A percentile compares a stretch with the other conserved stretches of the same genome.
phyloP scores from a whole-genome alignment of 1,284 basidiomycete species.

The Cerrena zonata region DNA sequence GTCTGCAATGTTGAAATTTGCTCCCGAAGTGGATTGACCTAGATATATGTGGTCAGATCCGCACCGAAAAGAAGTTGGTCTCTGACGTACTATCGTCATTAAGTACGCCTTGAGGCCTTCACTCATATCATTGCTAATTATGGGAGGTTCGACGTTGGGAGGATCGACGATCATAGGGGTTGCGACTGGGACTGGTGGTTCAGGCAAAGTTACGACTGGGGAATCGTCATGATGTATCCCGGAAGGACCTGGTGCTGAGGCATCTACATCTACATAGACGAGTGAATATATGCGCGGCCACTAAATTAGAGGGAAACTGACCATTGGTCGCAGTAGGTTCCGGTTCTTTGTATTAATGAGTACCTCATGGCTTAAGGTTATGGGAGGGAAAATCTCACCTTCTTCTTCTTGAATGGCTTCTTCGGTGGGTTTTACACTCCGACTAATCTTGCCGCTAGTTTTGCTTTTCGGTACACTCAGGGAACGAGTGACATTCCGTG shows the following conservation, averaged over 20 bases:
- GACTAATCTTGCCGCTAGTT: constrained; percentile 42
- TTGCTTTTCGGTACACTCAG: constrained; percentile 43
- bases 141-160: neutral
- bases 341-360: constrained; percentile 22
- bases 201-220: neutral
- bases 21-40: constrained; percentile 40
- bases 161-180: neutral
- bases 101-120: neutral
- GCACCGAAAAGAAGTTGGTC: neutral
- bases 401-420: constrained; percentile 56
- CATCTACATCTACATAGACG: constrained; percentile 1
- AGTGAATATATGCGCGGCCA: neutral
- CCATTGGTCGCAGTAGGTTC: constrained; percentile 21
- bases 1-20: constrained; percentile 37
- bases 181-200: neutral
- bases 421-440: constrained; percentile 44
- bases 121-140: neutral
- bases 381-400: constrained; percentile 22
- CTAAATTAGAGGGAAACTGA: neutral
- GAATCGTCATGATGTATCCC: constrained; percentile 18
- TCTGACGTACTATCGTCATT: neutral
- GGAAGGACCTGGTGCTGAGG: constrained; percentile 25
- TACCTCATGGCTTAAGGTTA: neutral
- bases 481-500: constrained; percentile 58
- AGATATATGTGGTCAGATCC: neutral